Conservation (phyloP, 352 stramenopile genomes). For the Globisporangium orthogonon region DNA sequence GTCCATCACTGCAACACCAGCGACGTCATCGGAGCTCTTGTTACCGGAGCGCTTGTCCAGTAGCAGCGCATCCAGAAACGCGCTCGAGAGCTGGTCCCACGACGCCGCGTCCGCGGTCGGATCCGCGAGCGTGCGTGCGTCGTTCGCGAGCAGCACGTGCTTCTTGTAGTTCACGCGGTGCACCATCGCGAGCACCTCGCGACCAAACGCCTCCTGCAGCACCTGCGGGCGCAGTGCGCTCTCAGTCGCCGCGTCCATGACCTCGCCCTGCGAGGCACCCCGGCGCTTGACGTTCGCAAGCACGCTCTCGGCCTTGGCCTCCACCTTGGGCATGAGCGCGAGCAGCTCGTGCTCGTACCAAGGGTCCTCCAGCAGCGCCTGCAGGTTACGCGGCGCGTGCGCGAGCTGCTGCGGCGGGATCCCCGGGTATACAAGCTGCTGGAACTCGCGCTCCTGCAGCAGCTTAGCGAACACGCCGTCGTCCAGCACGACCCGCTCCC, state of each 20-base stretch:
- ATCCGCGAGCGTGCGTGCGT: constrained; percentile 52
- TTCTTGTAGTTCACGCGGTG: constrained; percentile 81
- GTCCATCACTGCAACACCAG: constrained; percentile 52
- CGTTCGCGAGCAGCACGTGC: constrained; percentile 66
- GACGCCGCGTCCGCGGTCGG: constrained; percentile 41
- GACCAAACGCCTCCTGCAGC: constrained; percentile 78
- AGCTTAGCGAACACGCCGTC: constrained; percentile 80
- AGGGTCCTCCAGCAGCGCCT: constrained; percentile 64
- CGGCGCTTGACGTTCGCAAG: constrained; percentile 76
- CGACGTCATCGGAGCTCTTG: not conserved
- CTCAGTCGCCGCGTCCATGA: constrained; percentile 77
- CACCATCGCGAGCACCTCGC: constrained; percentile 80
- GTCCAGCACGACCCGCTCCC: constrained; percentile 56
- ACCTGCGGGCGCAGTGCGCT: constrained; percentile 61
- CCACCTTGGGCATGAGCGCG: constrained; percentile 73
- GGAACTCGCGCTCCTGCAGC: constrained; percentile 61
- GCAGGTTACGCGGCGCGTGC: constrained; percentile 64
- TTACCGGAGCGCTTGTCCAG: not conserved
- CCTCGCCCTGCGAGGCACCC: constrained; percentile 58
- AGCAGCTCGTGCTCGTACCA: constrained; percentile 79
- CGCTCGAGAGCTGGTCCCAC: constrained; percentile 56
- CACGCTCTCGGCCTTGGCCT: constrained; percentile 70
- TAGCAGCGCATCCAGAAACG: constrained; percentile 44
- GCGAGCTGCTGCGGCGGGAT: constrained; percentile 60
- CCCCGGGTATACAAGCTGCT: constrained; percentile 72